Evolutionary conservation across 257 asterid genomes (phyloP).

Genomic region (Nicotiana noctiflora): DNA sequence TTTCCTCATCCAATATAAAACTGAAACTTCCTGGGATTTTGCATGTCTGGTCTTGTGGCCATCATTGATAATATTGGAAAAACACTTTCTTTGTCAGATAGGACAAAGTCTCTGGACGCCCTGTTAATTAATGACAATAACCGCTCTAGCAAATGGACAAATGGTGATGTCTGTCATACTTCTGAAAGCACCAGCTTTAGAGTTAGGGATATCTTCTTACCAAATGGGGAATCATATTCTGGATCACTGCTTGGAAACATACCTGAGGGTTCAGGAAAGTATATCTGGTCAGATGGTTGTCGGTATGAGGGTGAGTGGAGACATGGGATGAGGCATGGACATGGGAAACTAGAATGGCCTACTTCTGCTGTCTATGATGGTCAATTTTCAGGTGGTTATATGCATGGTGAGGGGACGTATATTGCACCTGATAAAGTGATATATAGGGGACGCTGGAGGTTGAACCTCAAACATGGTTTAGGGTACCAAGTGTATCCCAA

Average conservation of each 20-base stretch:
- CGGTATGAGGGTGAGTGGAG: slow-evolving; percentile 87
- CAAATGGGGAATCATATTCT: slow-evolving; percentile 50
- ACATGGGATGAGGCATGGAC: slow-evolving; percentile 82
- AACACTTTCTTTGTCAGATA: slow-evolving; percentile 48
- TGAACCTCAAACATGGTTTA: slow-evolving; percentile 85
- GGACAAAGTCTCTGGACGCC: slow-evolving; percentile 49
- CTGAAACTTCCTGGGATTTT: slow-evolving; percentile 40
- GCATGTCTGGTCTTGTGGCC: slow-evolving; percentile 94
- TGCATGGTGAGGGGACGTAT: slow-evolving; percentile 71
- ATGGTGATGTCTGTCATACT: slow-evolving; percentile 43
- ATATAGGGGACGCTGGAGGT: slow-evolving; percentile 80
- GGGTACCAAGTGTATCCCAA: slow-evolving; percentile 76
- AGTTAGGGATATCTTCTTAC: slow-evolving; percentile 40
- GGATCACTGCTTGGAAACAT: slow-evolving; percentile 59
- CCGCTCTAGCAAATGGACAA: slow-evolving; percentile 19
- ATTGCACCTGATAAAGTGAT: slow-evolving; percentile 36
- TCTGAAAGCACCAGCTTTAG: slow-evolving; percentile 38
- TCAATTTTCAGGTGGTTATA: slow-evolving; percentile 80
- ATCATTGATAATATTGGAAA: slow-evolving; percentile 37
- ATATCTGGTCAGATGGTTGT: slow-evolving; percentile 83
- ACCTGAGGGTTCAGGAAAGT: slow-evolving; percentile 77
- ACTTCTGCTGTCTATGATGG: slow-evolving; percentile 82
- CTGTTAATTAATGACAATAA: slow-evolving; percentile 27
- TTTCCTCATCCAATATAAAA: neutral
- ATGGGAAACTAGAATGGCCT: slow-evolving; percentile 71